Evolutionary conservation across 805 yeast species (phyloP), one percentile per base, ranked within the genome.

Genomic region (Saccharomyces mikatae): DNA sequence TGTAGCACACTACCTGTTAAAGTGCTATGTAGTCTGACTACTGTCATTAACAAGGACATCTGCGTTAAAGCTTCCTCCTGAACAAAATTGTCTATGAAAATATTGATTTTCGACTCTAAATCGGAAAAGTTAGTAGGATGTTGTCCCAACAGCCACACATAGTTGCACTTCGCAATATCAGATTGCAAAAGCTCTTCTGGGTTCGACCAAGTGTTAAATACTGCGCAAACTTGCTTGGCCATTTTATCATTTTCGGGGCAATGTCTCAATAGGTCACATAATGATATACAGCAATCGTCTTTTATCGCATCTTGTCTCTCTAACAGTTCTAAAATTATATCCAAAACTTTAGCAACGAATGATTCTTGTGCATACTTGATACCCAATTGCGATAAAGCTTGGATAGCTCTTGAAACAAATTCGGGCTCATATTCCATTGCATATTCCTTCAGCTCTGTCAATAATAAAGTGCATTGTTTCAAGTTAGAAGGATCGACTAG

Each of bases 351-450:
- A 48, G 80, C 76, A 13, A 71, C 63, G 50, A 80, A 73, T 53
- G 73, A 76, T 5, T 80, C 74, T 28, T 65, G 59, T 1, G 71
- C 62, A 51, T 83, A 70, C 63, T 84, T 83, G 57, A 86, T 82
- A 10, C 89, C 90, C 49, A 87, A 77, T 50, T 87, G 86, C 0
- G 89, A 86, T 58, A 87, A 78, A 8, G 87, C 87, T 55, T 76
- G 76, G 41, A 87, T 80, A 2, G 92, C 78, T 56, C 83, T 78
- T 47, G 71, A 63, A 9, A 86, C 95, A 59, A 90, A 82, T 49
- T 87, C 85, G 2, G 84, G 81, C 64, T 92, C 97, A 62, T 89
- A 82, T 65, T 88, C 96, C 85, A 84, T 82, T 4, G 92, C 81
- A 65, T 87, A 87, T 68, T 87, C 95, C 64, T 84, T 83, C 56